These are phyloP conservation scores for Verticillium albo-atrum DNA, from an alignment of 2,329 filamentous ascomycete genomes.

Conservation along the genomic window DNA sequence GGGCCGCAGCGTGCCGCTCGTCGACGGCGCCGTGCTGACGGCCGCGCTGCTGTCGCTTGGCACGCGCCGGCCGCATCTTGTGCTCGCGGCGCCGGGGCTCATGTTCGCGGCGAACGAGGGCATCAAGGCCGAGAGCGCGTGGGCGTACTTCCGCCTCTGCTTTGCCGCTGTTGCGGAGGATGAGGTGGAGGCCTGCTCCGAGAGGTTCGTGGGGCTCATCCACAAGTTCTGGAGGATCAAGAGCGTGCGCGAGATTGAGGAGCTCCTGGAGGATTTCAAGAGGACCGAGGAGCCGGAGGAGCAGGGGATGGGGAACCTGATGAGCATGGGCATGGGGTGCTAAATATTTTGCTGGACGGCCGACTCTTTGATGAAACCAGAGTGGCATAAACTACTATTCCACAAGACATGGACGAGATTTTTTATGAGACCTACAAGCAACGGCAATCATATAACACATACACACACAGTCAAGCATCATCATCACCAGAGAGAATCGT, in stretches of 20 bases:
- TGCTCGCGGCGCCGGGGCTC: conserved; percentile 65
- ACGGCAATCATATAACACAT: conserved; percentile 4
- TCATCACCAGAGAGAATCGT: not conserved
- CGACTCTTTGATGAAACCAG: not conserved
- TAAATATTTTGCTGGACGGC: conserved; percentile 9
- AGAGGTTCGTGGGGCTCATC: conserved; percentile 64
- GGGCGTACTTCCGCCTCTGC: conserved; percentile 72
- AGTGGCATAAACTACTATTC: not conserved
- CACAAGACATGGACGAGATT: not conserved
- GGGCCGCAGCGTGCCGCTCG: conserved; percentile 29
- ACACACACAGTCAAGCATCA: no score
- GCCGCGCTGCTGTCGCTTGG: conserved; percentile 67
- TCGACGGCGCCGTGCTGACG: conserved; percentile 53
- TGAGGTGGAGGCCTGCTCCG: conserved; percentile 57
- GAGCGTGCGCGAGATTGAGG: conserved; percentile 60
- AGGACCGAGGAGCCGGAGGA: conserved; percentile 8
- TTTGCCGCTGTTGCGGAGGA: conserved; percentile 79
- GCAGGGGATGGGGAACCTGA: conserved; percentile 23
- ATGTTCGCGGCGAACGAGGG: conserved; percentile 68
- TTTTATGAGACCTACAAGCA: no score
- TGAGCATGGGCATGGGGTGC: conserved; percentile 21
- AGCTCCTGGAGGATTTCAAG: conserved; percentile 40
- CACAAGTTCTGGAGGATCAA: conserved; percentile 75
- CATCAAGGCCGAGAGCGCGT: conserved; percentile 54
- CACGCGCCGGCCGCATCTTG: conserved; percentile 63